phyloP scores from a whole-genome alignment of 2,329 filamentous ascomycete genomes.

The Fusarium secorum region DNA sequence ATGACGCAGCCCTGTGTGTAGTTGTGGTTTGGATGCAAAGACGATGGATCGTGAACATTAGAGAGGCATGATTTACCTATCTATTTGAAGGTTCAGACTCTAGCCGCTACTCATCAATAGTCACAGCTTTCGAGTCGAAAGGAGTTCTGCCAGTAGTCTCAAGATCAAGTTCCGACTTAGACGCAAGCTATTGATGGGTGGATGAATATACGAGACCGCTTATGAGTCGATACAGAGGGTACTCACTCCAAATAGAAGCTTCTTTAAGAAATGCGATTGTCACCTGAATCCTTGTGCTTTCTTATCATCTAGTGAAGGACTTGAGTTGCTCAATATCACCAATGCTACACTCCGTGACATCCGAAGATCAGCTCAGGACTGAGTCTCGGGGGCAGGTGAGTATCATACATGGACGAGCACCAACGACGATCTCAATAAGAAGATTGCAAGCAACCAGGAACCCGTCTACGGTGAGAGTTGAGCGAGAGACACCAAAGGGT shows the following conservation, averaged over 20 bases:
- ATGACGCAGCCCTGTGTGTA: neutral
- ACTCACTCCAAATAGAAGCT: neutral
- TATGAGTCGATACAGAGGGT: fast-evolving
- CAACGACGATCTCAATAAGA: neutral
- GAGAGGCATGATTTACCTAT: fast-evolving
- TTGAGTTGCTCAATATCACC: neutral
- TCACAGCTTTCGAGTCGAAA: neutral
- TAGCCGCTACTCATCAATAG: fast-evolving
- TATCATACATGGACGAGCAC: neutral
- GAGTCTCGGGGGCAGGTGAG: neutral
- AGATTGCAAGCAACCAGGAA: neutral
- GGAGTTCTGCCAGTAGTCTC: fast-evolving
- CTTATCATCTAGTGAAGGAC: neutral
- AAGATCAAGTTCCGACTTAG: neutral
- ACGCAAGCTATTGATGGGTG: neutral
- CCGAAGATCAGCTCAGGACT: neutral
- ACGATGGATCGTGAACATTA: too few relatives aligned
- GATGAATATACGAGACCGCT: fast-evolving
- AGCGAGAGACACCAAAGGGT: neutral
- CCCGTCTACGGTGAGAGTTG: neutral
- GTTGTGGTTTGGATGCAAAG: neutral
- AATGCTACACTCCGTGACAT: neutral
- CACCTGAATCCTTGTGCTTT: neutral
- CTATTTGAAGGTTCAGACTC: fast-evolving
- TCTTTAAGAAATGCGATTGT: fast-evolving